Evolutionary conservation across 2,329 filamentous ascomycete genomes (phyloP).

Genomic region (Sarocladiaceae sp.): DNA sequence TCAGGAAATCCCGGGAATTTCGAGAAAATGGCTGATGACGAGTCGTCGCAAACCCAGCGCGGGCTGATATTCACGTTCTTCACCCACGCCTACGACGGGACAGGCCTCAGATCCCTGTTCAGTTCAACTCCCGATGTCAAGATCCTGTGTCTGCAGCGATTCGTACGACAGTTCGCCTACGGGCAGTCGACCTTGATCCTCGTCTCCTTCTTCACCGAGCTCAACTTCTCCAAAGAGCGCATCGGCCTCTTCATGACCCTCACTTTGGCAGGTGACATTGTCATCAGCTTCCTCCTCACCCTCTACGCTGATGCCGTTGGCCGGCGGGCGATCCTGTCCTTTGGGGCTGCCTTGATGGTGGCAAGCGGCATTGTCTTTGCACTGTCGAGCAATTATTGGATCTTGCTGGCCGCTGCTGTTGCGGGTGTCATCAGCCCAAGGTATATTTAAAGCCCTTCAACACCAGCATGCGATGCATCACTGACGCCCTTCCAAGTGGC

Average conservation of each 20-base stretch:
- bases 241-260: conserved; percentile 62
- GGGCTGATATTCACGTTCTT: too few species aligned
- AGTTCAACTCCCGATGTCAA: conserved; percentile 39
- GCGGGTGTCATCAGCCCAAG: conserved; percentile 56
- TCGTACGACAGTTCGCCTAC: conserved; percentile 58
- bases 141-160: conserved; percentile 51
- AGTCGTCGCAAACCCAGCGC: too few species aligned
- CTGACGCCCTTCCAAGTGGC: conserved; percentile 33
- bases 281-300: conserved; percentile 53
- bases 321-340: conserved; percentile 43
- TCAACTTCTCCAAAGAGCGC: conserved; percentile 42
- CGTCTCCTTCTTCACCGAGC: conserved; percentile 46
- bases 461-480: background rate
- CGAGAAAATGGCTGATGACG: too few species aligned
- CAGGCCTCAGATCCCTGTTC: conserved; percentile 7
- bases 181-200: conserved; percentile 52
- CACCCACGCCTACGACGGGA: background rate
- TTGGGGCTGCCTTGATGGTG: conserved; percentile 50
- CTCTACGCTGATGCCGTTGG: conserved; percentile 53
- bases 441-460: conserved; percentile 18
- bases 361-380: conserved; percentile 51
- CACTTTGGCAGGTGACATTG: conserved; percentile 53
- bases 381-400: conserved; percentile 46
- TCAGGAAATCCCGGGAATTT: too few species aligned
- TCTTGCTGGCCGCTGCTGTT: conserved; percentile 50